Evolutionary conservation across 2,329 filamentous ascomycete genomes (phyloP).

Genomic region (Xylaria digitata): DNA sequence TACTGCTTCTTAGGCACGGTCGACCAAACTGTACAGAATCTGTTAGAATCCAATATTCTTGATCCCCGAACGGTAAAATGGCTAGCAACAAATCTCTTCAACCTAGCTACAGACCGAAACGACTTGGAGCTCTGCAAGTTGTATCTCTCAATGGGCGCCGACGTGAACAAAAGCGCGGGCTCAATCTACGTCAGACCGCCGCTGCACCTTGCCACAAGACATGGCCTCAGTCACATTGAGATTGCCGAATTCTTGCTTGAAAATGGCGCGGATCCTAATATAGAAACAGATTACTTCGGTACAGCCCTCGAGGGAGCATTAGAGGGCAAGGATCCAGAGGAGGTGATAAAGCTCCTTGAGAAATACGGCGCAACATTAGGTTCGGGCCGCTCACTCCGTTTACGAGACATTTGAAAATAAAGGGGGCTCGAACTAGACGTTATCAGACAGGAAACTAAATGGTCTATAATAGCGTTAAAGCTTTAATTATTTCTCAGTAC

Average conservation of each 20-base stretch:
- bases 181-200: slow-evolving; percentile 10
- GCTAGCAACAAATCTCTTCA: slow-evolving; percentile 14
- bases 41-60: slow-evolving; percentile 8
- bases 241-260: slow-evolving; percentile 15
- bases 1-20: slow-evolving; percentile 11
- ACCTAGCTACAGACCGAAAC: slow-evolving; percentile 12
- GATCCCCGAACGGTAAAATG: slow-evolving; percentile 10
- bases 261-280: slow-evolving; percentile 18
- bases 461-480: too few species aligned
- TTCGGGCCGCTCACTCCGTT: neutral
- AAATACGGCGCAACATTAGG: slow-evolving; percentile 12
- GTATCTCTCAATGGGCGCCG: slow-evolving; percentile 7
- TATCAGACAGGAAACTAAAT: too few species aligned
- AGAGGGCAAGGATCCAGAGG: neutral
- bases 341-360: neutral
- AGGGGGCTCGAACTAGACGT: neutral
- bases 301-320: slow-evolving; percentile 15
- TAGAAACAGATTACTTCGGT: slow-evolving; percentile 15
- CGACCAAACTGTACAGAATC: slow-evolving; percentile 4
- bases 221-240: slow-evolving; percentile 1
- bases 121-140: slow-evolving; percentile 15
- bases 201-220: slow-evolving; percentile 7
- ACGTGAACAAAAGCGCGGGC: slow-evolving; percentile 9
- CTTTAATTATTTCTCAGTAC: too few species aligned
- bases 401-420: slow-evolving; percentile 11